Evolutionary conservation across 169 alveolate genomes (phyloP), one percentile per base, ranked within the genome.

Genomic region (Plasmodium reichenowi): DNA sequence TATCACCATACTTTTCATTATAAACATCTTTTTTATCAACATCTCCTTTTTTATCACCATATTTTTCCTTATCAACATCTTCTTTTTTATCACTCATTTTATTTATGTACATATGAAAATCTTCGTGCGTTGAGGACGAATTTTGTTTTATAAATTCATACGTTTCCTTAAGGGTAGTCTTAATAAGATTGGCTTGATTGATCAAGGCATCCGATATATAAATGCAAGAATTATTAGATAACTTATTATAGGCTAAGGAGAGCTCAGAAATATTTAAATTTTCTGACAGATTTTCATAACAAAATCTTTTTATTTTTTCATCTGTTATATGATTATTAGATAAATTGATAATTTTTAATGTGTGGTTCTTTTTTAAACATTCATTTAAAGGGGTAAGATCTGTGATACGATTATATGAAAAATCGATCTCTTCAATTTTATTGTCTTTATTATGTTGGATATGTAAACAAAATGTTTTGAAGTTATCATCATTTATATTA

Each of bases 261-360:
- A 76, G 1, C 50, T 76, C 89, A 24, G 10, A 32, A 22, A 76
- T 64, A 58, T 32, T 76, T 6, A 76, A 17, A 24, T 76, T 76
- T 9, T 8, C 50, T 50, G 89, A 26, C 12, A 76, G 63, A 10
- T 70, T 76, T 12, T 64, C 43, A 56, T 48, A 64, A 58, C 70
- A 63, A 29, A 76, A 76, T 9, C 2, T 20, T 38, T 76, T 76
- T 10, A 76, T 50, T 48, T 64, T 64, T 13, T 20, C 59, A 48
- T 76, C 89, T 4, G 89, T 76, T 24, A 76, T 45, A 6, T 15
- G 48, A 43, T 76, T 76, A 29, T 63, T 62, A 47, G 89, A 76
- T 13, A 76, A 29, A 29, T 76, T 76, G n/a, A 76, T 64, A 10
- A 76, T 48, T 22, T 64, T 62, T 58, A 76, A 64, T n/a, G 68